Evolutionary conservation across 768 basidiomycete genomes (phyloP).

Genomic region (Amanita exitialis): DNA sequence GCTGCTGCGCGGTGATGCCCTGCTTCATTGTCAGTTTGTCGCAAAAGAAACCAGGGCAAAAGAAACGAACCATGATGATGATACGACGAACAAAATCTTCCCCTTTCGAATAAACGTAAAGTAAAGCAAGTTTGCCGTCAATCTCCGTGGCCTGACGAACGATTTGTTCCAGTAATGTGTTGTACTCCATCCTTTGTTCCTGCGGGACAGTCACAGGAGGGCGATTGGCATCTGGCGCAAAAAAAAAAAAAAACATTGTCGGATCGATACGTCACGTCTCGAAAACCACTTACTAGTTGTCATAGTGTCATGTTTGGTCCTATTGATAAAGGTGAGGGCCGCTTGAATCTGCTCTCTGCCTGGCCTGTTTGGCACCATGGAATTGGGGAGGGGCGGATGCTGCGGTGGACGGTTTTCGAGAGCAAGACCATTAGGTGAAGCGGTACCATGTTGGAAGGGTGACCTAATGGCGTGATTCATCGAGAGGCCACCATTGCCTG

Average conservation of each 20-base stretch:
- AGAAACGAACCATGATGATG: constrained; percentile 41
- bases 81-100: constrained; percentile 40
- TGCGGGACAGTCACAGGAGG: constrained; percentile 30
- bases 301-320: constrained; percentile 23
- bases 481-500: neutral
- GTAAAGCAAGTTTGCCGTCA: constrained; percentile 39
- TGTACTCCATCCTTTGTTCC: constrained; percentile 47
- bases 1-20: constrained; percentile 36
- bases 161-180: constrained; percentile 37
- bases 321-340: constrained; percentile 17
- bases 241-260: constrained; percentile 5
- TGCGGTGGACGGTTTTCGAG: constrained; percentile 3
- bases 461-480: neutral
- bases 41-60: neutral
- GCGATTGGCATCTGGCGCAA: constrained; percentile 20
- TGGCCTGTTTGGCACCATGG: constrained; percentile 5
- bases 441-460: neutral
- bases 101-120: constrained; percentile 33
- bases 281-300: constrained; percentile 16
- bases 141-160: constrained; percentile 34
- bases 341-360: constrained; percentile 24
- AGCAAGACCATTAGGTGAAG: neutral
- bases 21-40: constrained; percentile 13
- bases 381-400: neutral
- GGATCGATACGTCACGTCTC: neutral